Evolutionary conservation across 345 rosid genomes (phyloP).

Genomic region (Eucalyptus lansdowneana): DNA sequence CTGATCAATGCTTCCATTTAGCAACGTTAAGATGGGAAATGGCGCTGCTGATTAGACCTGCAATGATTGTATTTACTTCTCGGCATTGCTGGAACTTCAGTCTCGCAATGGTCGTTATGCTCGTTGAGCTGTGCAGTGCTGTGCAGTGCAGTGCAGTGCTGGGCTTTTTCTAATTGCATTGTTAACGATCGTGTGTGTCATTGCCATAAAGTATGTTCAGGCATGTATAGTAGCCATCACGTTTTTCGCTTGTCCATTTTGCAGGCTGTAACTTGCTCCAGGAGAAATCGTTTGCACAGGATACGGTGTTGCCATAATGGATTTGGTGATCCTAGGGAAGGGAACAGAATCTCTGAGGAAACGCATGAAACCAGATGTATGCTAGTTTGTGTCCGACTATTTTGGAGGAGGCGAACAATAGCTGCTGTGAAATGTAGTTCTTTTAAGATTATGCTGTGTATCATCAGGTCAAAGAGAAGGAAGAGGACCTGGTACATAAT

Average conservation of each 20-base stretch:
- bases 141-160: neutral
- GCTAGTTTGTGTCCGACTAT: neutral
- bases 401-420: neutral
- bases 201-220: neutral
- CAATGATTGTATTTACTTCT: neutral
- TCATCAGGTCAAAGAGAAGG: slow-evolving; percentile 39
- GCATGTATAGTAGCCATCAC: neutral
- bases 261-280: neutral
- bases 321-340: slow-evolving; percentile 15
- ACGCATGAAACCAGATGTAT: slow-evolving; percentile 55
- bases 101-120: neutral
- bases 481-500: slow-evolving; percentile 16
- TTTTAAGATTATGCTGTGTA: neutral
- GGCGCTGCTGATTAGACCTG: neutral
- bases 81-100: neutral
- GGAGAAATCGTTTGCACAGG: neutral
- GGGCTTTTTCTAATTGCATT: neutral
- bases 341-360: slow-evolving; percentile 31
- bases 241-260: neutral
- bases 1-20: neutral
- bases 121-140: neutral
- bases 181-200: rapidly evolving
- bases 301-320: neutral
- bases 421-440: neutral
- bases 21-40: neutral